Evolutionary conservation across 371 early-diverging fungal species (phyloP).

Genomic region (Mucor irregularis): DNA sequence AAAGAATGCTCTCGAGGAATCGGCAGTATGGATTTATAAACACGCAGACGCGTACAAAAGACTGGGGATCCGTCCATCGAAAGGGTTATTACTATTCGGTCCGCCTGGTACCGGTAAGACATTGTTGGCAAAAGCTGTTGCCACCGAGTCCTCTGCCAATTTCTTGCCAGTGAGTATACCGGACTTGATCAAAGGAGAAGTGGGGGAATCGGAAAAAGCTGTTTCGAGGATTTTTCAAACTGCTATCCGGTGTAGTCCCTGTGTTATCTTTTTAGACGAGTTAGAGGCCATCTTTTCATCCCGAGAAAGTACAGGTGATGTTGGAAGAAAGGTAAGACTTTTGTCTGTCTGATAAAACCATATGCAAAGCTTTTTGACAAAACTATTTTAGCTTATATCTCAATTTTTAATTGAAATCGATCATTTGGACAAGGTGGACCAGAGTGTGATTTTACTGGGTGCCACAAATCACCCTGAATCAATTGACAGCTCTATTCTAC

Average conservation of each 20-base stretch:
- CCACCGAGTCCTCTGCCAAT: constrained; percentile 88
- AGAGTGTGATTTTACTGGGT: constrained; percentile 69
- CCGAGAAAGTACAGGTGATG: constrained; percentile 59
- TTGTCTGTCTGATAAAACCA: not conserved
- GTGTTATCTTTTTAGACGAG: constrained; percentile 99
- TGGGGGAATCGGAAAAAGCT: constrained; percentile 94
- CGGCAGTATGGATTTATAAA: constrained; percentile 89
- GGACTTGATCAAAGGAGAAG: constrained; percentile 93
- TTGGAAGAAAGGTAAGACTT: constrained; percentile 59
- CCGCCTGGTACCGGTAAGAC: constrained; percentile 96
- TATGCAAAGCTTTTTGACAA: not conserved
- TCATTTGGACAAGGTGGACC: constrained; percentile 45
- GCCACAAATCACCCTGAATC: constrained; percentile 91
- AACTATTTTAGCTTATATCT: constrained; percentile 53
- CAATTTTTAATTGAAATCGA: constrained; percentile 87
- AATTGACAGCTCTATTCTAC: constrained; percentile 78
- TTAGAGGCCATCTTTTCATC: constrained; percentile 88
- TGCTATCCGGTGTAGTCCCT: constrained; percentile 88
- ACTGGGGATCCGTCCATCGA: constrained; percentile 67
- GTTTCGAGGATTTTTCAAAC: constrained; percentile 86
- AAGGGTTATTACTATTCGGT: constrained; percentile 78
- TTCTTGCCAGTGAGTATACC: constrained; percentile 94
- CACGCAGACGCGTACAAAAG: constrained; percentile 62
- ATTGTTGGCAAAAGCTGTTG: constrained; percentile 87
- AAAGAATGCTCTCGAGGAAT: constrained; percentile 85